These are phyloP conservation scores for Myriosclerotinia duriaeana DNA, from an alignment of 2,329 filamentous ascomycete genomes.

Conservation along the genomic window DNA sequence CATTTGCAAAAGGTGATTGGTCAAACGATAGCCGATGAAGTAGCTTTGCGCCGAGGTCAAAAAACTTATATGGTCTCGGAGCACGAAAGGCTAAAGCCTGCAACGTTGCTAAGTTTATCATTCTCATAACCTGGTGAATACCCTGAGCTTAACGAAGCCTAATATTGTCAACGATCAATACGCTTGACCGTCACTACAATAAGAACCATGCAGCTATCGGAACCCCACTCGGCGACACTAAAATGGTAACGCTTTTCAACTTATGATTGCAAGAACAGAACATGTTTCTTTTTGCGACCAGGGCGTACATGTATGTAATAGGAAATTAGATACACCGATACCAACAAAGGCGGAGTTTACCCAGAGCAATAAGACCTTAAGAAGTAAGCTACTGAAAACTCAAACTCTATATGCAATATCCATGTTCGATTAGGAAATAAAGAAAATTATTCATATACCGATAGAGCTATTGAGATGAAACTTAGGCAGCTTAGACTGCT, in stretches of 20 bases:
- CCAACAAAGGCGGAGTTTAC: not conserved
- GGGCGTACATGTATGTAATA: not conserved
- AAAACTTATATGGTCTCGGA: not conserved
- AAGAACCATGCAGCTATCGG: not conserved
- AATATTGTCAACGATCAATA: not conserved
- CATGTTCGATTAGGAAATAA: not conserved
- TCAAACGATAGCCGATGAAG: not conserved
- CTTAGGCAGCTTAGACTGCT: not conserved
- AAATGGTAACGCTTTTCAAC: not conserved
- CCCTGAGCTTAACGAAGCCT: too few species aligned
- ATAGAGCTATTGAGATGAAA: not conserved
- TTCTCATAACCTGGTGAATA: not conserved
- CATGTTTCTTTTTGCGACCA: not conserved
- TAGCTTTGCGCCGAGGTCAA: not conserved
- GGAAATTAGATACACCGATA: not conserved
- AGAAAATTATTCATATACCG: not conserved
- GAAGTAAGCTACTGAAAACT: not conserved
- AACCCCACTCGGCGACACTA: not conserved
- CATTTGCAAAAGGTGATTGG: not conserved
- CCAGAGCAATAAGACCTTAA: not conserved
- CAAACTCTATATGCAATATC: not conserved
- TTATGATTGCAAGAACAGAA: not conserved
- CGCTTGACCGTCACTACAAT: not conserved
- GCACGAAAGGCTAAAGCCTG: not conserved
- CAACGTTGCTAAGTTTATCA: not conserved